Evolutionary conservation across 164 flowering plant genomes (phyloP).

Genomic region (Hamamelis virginiana): DNA sequence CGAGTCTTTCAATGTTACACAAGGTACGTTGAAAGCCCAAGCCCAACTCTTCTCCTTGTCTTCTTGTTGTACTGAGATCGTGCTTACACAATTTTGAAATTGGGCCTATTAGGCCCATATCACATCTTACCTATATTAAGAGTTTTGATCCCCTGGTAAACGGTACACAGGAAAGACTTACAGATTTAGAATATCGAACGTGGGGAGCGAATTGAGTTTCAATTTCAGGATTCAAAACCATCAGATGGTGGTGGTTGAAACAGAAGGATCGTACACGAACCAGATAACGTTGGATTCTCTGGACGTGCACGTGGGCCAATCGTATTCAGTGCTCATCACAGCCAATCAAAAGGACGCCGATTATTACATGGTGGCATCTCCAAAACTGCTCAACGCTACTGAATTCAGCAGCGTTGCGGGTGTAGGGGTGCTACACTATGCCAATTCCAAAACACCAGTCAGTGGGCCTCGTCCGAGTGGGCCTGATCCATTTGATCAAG

Average conservation of each 20-base stretch:
- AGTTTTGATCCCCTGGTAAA: not conserved
- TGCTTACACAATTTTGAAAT: too few species aligned
- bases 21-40: too few species aligned
- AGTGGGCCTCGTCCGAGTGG: slow-evolving; percentile 38
- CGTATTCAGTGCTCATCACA: slow-evolving; percentile 68
- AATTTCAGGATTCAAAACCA: slow-evolving; percentile 70
- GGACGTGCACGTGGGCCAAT: slow-evolving; percentile 74
- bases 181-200: slow-evolving; percentile 60
- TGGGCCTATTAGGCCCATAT: too few species aligned
- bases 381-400: slow-evolving; percentile 30
- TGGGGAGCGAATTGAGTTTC: slow-evolving; percentile 45
- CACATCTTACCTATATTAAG: not conserved
- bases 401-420: slow-evolving; percentile 19
- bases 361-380: slow-evolving; percentile 60
- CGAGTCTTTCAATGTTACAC: slow-evolving; percentile 51
- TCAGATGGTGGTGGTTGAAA: slow-evolving; percentile 62
- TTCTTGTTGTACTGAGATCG: too few species aligned
- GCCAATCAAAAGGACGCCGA: slow-evolving; percentile 43
- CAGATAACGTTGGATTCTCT: slow-evolving; percentile 51
- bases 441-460: slow-evolving; percentile 26
- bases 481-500: slow-evolving; percentile 49
- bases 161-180: slow-evolving; percentile 52
- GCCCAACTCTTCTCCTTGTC: too few species aligned
- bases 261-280: slow-evolving; percentile 75
- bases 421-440: slow-evolving; percentile 45